These are phyloP conservation scores for Penicillium simplicissimum DNA, from an alignment of 495 filamentous ascomycete genomes.

Conservation along the genomic window DNA sequence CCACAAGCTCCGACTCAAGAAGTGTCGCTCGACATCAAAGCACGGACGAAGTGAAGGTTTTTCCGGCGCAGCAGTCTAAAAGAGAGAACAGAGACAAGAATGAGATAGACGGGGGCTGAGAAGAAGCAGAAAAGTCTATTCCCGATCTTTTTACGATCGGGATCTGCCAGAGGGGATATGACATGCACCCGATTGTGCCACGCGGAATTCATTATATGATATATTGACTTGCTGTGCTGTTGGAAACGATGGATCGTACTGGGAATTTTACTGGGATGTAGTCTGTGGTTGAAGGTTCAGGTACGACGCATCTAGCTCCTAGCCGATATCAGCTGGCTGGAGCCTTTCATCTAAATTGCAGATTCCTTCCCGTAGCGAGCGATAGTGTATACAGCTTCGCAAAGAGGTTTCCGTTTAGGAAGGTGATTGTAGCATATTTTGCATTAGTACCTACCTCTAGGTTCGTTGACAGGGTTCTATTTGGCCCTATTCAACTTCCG, in stretches of 20 bases:
- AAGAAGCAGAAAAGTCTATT: not conserved
- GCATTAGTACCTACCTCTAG: no score
- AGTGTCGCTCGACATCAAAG: not conserved
- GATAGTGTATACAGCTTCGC: not conserved
- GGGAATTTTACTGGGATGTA: no score
- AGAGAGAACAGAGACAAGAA: not conserved
- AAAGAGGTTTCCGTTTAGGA: not conserved
- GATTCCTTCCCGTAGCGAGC: not conserved
- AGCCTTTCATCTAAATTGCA: not conserved
- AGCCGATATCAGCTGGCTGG: not conserved
- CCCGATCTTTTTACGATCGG: not conserved
- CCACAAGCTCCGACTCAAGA: not conserved
- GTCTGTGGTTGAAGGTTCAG: not conserved
- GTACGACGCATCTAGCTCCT: not conserved
- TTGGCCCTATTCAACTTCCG: no score
- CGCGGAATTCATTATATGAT: constrained; percentile 22
- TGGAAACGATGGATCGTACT: not conserved
- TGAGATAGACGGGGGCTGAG: not conserved
- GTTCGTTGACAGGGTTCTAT: no score
- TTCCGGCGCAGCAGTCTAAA: not conserved
- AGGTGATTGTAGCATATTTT: no score
- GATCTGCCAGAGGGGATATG: constrained; percentile 1
- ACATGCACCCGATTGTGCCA: constrained; percentile 11
- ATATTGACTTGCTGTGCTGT: constrained; percentile 8
- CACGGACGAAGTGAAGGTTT: constrained; percentile 12